Evolutionary conservation across 768 basidiomycete species (phyloP).

Genomic region (Kockovaella imperatae): DNA sequence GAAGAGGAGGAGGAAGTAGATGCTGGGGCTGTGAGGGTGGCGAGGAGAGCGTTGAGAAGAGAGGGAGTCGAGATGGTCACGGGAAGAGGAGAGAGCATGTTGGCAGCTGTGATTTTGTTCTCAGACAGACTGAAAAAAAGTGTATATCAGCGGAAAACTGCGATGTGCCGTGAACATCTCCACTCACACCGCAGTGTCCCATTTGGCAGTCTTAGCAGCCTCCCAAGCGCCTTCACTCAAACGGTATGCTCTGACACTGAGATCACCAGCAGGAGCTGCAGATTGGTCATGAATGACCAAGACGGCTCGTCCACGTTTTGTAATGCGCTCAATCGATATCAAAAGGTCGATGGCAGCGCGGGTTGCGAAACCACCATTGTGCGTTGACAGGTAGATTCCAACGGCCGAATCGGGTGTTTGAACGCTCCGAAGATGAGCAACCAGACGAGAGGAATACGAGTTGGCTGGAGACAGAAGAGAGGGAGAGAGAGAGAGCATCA

Average conservation of each 20-base stretch:
- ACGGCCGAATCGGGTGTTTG: slow-evolving; percentile 84
- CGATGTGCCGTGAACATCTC: background rate
- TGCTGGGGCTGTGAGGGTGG: slow-evolving; percentile 53
- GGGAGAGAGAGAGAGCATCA: slow-evolving; percentile 1
- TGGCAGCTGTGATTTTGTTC: slow-evolving; percentile 74
- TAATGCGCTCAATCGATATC: slow-evolving; percentile 32
- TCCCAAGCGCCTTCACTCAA: slow-evolving; percentile 71
- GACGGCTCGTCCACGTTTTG: slow-evolving; percentile 37
- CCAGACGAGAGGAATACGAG: slow-evolving; percentile 73
- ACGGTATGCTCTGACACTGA: slow-evolving; percentile 80
- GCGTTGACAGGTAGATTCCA: slow-evolving; percentile 87
- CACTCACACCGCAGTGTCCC: slow-evolving; percentile 72
- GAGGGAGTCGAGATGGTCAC: slow-evolving; percentile 75
- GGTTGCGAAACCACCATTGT: slow-evolving; percentile 45
- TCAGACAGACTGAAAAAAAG: slow-evolving; percentile 56
- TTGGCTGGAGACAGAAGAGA: slow-evolving; percentile 51
- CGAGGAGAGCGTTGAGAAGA: slow-evolving; percentile 69
- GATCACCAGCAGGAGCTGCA: slow-evolving; percentile 57
- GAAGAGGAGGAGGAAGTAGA: slow-evolving; percentile 14
- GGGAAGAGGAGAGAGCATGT: slow-evolving; percentile 77
- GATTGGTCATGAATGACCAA: slow-evolving; percentile 40
- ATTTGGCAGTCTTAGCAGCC: slow-evolving; percentile 73
- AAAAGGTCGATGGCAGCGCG: slow-evolving; percentile 34
- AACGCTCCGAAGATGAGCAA: slow-evolving; percentile 68
- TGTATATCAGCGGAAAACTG: background rate